Evolutionary conservation across 345 rosid species (phyloP), one percentile per base, ranked within the genome.

Genomic region (Eucalyptus erythrocorys): DNA sequence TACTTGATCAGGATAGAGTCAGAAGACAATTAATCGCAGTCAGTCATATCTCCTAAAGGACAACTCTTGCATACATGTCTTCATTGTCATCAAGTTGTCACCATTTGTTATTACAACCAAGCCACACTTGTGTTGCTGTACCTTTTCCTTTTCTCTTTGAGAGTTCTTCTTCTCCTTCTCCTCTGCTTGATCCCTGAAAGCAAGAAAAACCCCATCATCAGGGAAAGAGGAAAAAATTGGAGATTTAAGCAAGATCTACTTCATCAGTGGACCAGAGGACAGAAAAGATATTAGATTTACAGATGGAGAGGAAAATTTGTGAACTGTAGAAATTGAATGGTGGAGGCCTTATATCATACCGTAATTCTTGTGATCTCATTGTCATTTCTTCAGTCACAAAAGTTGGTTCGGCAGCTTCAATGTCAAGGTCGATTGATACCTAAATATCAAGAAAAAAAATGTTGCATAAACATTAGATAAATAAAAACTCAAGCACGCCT

Each of bases 61-160:
- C 84, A 40, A 40, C 30, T 76, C 82, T 40, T 76, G 84, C 47
- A 40, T 40, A 40, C 22, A 22, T 19, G 47, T 76, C 84, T 76
- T 76, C 47, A 21, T 10, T 10, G 84, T 76, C 84, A 40, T 40
- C 47, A 37, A 40, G 4, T 40, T 76, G 47, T 76, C 8, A 5
- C 84, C 16, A 40, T 76, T 40, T 76, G 47, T 76, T 21, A 40
- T 6, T 76, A 37, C 45, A 76, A 76, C 6, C 30, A 40, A 21
- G 30, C 47, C 47, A 76, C 27, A 22, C 84, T 50, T 32, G 30
- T 10, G 64, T 17, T 14, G 42, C 27, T 32, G 59, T 22, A 85
- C 99, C 95, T 94, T 96, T 92, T 97, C 98, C 87, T 91, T 92
- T 86, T 94, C 94, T 87, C 94, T 91, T 91, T 93, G 94, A 13